Evolutionary conservation across 331 rosid genomes (phyloP).

Genomic region (Quercus phellos): DNA sequence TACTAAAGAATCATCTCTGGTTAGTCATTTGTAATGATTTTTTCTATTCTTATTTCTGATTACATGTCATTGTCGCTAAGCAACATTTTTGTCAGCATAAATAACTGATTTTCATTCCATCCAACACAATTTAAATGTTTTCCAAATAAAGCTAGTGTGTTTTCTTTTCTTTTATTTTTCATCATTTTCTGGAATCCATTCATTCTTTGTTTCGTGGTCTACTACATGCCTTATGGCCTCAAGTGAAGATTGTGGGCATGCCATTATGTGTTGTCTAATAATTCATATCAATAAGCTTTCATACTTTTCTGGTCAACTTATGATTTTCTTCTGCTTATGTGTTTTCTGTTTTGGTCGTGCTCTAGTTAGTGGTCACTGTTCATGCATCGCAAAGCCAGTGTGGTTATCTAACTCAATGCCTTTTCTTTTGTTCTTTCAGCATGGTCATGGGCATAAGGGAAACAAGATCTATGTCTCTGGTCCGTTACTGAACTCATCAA

Average conservation of each 20-base stretch:
- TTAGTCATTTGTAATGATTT: slow-evolving; percentile 25
- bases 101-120: not conserved
- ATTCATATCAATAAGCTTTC: not conserved
- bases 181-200: not conserved
- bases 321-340: not conserved
- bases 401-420: not conserved
- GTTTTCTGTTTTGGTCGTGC: too few relatives aligned
- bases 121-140: not conserved
- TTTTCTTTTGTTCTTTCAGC: slow-evolving; percentile 37
- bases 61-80: not conserved
- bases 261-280: too few relatives aligned
- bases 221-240: too few relatives aligned
- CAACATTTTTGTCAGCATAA: not conserved
- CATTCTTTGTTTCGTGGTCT: not conserved
- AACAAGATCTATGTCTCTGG: slow-evolving; percentile 75
- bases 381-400: not conserved
- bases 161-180: not conserved
- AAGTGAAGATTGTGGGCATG: too few relatives aligned
- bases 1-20: slow-evolving; percentile 44
- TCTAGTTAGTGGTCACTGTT: too few relatives aligned
- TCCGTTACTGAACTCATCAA: slow-evolving; percentile 63
- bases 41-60: not conserved
- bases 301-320: not conserved
- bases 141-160: not conserved
- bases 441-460: slow-evolving; percentile 37